A percentile compares a stretch with the other conserved stretches of the same genome.
Evolutionary conservation across 176 grass and related monocot genomes (phyloP).

Genomic region (Carex littledalei): DNA sequence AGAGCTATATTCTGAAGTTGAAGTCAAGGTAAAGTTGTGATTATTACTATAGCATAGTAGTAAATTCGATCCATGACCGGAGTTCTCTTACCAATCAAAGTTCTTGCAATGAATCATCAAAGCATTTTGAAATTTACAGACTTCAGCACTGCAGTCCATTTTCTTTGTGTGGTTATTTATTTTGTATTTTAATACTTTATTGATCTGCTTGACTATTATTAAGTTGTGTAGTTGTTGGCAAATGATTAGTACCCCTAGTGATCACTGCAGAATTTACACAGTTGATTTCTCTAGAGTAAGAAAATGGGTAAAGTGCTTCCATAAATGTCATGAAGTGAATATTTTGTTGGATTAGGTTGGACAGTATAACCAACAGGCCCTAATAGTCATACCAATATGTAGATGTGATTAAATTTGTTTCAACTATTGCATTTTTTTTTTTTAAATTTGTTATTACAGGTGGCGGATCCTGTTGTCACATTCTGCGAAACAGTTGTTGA

Average conservation of each 20-base stretch:
- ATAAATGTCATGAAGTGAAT: not conserved
- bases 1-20: slow-evolving; percentile 98
- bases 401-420: not conserved
- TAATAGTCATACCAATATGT: not conserved
- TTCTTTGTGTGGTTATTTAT: not conserved
- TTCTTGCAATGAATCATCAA: not conserved
- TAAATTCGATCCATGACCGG: not conserved
- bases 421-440: not conserved
- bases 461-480: slow-evolving; percentile 97
- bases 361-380: not conserved
- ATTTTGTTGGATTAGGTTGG: not conserved
- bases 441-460: slow-evolving; percentile 37
- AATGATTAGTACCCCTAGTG: not conserved
- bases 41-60: not conserved
- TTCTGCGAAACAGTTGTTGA: slow-evolving; percentile 99
- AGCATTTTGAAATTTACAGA: not conserved
- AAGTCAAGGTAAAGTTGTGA: slow-evolving; percentile 75
- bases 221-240: not conserved
- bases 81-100: not conserved
- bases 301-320: not conserved
- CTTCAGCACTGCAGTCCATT: not conserved
- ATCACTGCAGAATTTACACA: not conserved
- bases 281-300: not conserved
- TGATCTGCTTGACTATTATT: not conserved
- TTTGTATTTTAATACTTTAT: not conserved